phyloP scores from a whole-genome alignment of 495 filamentous ascomycete genomes.

The Hyaloscypha bicolor region DNA sequence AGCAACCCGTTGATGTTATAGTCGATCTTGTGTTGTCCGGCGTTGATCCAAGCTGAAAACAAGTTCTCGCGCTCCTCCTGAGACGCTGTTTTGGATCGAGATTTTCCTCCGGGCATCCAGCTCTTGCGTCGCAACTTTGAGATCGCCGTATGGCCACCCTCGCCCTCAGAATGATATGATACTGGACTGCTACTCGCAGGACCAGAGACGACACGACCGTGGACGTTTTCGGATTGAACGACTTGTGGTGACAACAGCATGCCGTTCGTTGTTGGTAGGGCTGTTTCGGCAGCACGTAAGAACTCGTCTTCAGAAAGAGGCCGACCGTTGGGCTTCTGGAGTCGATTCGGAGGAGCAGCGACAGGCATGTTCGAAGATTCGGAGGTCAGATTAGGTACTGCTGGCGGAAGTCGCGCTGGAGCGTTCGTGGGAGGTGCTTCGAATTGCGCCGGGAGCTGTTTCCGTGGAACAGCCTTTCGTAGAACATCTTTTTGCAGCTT shows the following conservation, averaged over 20 bases:
- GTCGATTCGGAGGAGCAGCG: not conserved
- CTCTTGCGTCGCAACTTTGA: constrained; percentile 48
- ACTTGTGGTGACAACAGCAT: constrained; percentile 1
- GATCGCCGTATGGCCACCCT: not conserved
- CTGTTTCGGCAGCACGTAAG: not conserved
- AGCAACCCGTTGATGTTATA: constrained; percentile 62
- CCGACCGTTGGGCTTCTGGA: not conserved
- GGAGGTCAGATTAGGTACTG: not conserved
- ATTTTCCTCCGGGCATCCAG: constrained; percentile 56
- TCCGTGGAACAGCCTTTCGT: not conserved
- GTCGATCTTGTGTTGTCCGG: constrained; percentile 55
- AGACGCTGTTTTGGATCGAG: constrained; percentile 23
- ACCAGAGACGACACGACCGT: constrained; percentile 12
- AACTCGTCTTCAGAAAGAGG: too few species aligned
- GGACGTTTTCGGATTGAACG: not conserved
- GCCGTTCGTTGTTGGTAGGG: not conserved
- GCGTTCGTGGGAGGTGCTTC: not conserved
- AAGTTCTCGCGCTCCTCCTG: constrained; percentile 14
- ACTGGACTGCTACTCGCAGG: constrained; percentile 12
- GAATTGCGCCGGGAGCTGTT: not conserved
- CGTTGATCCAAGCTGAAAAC: constrained; percentile 59
- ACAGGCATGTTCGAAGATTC: not conserved
- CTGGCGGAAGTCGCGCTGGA: constrained; percentile 1
- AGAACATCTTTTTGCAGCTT: constrained; percentile 14
- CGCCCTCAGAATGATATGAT: constrained; percentile 28